A percentile compares a stretch with the other conserved stretches of the same genome.
Evolutionary conservation across 2,329 filamentous ascomycete genomes (phyloP).

Genomic region (Penicillium thymicola): DNA sequence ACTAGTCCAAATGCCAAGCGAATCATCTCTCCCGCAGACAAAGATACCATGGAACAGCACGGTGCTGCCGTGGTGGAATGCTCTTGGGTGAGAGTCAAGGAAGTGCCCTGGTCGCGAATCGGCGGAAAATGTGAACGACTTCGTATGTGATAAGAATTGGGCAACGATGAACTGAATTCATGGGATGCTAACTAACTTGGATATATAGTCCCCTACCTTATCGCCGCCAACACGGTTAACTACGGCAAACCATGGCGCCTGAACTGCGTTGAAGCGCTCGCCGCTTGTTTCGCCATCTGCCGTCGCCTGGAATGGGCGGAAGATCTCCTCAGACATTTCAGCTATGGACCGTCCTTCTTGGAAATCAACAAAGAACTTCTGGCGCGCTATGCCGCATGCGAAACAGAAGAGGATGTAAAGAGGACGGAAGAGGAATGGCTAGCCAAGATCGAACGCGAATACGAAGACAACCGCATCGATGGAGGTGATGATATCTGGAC

Average conservation of each 20-base stretch:
- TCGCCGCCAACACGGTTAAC: slow-evolving; percentile 95
- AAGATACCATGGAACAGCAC: slow-evolving; percentile 75
- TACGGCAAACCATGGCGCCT: slow-evolving; percentile 93
- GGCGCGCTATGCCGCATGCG: slow-evolving; percentile 79
- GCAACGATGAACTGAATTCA: background rate
- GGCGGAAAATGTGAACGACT: slow-evolving; percentile 90
- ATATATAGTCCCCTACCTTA: slow-evolving; percentile 75
- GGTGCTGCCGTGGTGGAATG: slow-evolving; percentile 96
- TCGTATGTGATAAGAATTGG: slow-evolving; percentile 36
- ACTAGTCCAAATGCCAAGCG: slow-evolving; percentile 77
- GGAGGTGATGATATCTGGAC: slow-evolving; percentile 73
- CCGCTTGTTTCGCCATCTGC: slow-evolving; percentile 89
- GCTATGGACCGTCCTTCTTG: slow-evolving; percentile 82
- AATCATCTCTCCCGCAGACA: slow-evolving; percentile 78
- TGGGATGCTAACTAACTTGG: background rate
- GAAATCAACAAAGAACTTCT: slow-evolving; percentile 84
- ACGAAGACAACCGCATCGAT: slow-evolving; percentile 70
- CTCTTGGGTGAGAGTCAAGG: slow-evolving; percentile 88
- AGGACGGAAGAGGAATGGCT: slow-evolving; percentile 84
- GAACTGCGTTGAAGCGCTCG: slow-evolving; percentile 93
- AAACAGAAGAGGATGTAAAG: slow-evolving; percentile 78
- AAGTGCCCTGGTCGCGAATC: slow-evolving; percentile 87
- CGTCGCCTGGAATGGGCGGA: slow-evolving; percentile 88
- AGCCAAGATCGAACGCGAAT: slow-evolving; percentile 83
- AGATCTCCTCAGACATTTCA: slow-evolving; percentile 76